Percentiles rank a stretch among this genome's conserved stretches.
These are phyloP conservation scores for Boletus rex-veris DNA, from an alignment of 768 basidiomycete species.

Conservation along the genomic window DNA sequence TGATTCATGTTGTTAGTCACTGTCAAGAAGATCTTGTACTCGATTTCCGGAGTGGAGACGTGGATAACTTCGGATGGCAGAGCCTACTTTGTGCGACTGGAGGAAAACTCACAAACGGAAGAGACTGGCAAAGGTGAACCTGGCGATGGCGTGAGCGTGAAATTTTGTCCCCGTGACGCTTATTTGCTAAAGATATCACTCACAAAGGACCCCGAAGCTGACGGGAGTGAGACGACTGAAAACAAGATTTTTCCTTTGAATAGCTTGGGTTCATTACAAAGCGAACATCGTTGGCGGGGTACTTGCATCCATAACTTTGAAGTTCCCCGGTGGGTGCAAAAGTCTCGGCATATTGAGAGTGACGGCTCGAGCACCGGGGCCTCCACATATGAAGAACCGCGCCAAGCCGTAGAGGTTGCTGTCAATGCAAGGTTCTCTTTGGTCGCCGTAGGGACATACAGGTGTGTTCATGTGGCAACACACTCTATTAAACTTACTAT, in stretches of 20 bases:
- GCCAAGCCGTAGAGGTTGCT: constrained; percentile 59
- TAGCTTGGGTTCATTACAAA: constrained; percentile 5
- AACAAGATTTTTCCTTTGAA: constrained; percentile 3
- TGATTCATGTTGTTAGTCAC: constrained; percentile 42
- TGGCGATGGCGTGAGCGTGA: constrained; percentile 40
- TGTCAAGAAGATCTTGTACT: constrained; percentile 61
- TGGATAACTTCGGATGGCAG: constrained; percentile 87
- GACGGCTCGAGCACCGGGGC: constrained; percentile 33
- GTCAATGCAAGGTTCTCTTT: constrained; percentile 81
- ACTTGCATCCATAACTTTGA: constrained; percentile 77
- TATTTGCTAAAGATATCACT: constrained; percentile 2
- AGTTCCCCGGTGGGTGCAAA: constrained; percentile 76
- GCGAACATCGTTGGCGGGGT: constrained; percentile 55
- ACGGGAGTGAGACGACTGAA: constrained; percentile 5
- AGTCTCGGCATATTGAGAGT: constrained; percentile 57
- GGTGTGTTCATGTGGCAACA: constrained; percentile 38
- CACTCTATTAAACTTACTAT: not conserved
- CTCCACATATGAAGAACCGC: constrained; percentile 58
- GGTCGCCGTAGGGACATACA: constrained; percentile 72
- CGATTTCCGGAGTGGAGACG: constrained; percentile 60
- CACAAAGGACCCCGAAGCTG: constrained; percentile 9
- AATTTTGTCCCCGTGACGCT: not conserved
- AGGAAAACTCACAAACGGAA: constrained; percentile 34
- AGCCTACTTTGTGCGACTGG: constrained; percentile 71
- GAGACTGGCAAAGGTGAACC: constrained; percentile 45